Evolutionary conservation across 2,329 filamentous ascomycete species (phyloP).

Genomic region (Leptographium flavum): DNA sequence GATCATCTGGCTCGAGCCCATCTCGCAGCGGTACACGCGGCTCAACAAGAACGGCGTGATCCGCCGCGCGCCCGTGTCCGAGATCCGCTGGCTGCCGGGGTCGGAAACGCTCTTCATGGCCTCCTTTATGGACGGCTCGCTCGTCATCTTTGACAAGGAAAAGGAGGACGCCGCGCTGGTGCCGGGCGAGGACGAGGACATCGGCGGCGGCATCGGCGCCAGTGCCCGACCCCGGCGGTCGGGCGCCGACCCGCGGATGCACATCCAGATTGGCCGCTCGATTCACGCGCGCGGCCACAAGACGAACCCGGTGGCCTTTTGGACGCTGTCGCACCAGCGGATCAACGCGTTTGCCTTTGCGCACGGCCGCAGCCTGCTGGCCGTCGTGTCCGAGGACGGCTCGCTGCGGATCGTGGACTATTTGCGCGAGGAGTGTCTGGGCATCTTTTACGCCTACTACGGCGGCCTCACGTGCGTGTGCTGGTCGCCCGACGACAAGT

Average conservation of each 20-base stretch:
- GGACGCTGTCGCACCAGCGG: conserved; percentile 82
- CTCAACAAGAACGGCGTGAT: conserved; percentile 95
- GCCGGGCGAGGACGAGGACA: conserved; percentile 48
- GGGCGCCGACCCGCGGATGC: conserved; percentile 23
- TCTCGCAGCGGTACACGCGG: conserved; percentile 87
- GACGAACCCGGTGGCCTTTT: conserved; percentile 78
- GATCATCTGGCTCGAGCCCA: conserved; percentile 96
- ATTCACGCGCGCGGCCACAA: conserved; percentile 91
- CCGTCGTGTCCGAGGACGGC: conserved; percentile 84
- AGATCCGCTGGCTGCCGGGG: conserved; percentile 86
- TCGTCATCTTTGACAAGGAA: conserved; percentile 95
- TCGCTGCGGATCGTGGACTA: conserved; percentile 85
- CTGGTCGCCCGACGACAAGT: conserved; percentile 96
- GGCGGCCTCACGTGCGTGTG: conserved; percentile 85
- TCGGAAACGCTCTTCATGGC: conserved; percentile 89
- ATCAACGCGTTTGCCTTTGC: conserved; percentile 90
- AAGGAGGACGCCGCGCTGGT: conserved; percentile 76
- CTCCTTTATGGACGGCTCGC: conserved; percentile 76
- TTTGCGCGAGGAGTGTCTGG: conserved; percentile 75
- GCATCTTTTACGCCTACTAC: conserved; percentile 83
- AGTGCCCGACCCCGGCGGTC: conserved; percentile 16
- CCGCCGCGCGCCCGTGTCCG: conserved; percentile 69
- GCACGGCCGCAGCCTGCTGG: conserved; percentile 73
- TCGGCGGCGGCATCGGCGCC: conserved; percentile 28
- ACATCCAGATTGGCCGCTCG: conserved; percentile 70